Base-by-base conservation (phyloP, 495 filamentous ascomycete genomes). In the Aspergillus funiculosus region DNA sequence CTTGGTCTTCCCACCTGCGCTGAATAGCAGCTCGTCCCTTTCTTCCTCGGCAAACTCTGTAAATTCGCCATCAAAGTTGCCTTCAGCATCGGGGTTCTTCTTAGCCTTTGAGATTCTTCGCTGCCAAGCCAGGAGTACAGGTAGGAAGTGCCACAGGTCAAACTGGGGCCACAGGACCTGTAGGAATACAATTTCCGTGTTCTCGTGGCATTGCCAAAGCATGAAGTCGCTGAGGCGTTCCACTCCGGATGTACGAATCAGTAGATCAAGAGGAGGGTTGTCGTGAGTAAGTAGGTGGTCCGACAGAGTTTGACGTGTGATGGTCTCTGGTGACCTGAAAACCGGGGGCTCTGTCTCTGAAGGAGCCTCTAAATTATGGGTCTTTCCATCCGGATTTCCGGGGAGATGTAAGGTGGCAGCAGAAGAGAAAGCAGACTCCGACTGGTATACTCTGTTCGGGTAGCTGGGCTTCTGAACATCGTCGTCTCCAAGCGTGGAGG, bases 101-200 rank as follows among this genome's bases (percentile, higher is more conserved):
- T 53, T 61, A 19, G 61, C 56, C 52, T 73, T 73, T 39, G 67
- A 65, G 21, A 73, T 73, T 66, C 85, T 63, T 67, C 81, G 84
- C 60, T 95, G 91, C 91, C 91, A 97, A 48, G 91, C 86, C 22
- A 94, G 67, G 26, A 98, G 66, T 4, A 97, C 89, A 0, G 94
- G 92, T 19, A 98, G 54, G 65, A 98, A 97, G 31, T 87, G 73
- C 90, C 89, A 94, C 8, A 98, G 72, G 58, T 94, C 89, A 53
- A 98, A 95, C 53, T 97, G 89, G 3, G 92, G 92, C 92, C 92
- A 98, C 31, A 97, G 67, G 44, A 87, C 91, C 45, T 95, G 79
- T 29, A 95, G 61, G 66, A 97, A 98, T 28, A 87, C 86, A 43
- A 97, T 83, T 42, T 95, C 83, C 0, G 92, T 97, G 31, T 91